phyloP scores from a whole-genome alignment of 768 basidiomycete genomes.

The Rhizopogon roseolus region DNA sequence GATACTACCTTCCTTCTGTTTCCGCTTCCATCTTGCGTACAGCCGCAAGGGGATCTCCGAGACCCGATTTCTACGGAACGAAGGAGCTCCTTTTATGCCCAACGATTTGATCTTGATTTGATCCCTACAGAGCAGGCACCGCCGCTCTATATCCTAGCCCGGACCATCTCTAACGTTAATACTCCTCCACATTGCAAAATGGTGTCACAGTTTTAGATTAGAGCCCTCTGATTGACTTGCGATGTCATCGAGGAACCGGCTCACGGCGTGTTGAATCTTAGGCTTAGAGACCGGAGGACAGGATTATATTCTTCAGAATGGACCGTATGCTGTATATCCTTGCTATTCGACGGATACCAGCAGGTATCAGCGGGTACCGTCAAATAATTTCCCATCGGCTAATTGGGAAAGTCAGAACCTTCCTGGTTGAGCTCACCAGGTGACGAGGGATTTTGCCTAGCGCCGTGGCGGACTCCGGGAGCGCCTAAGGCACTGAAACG shows the following conservation, averaged over 20 bases:
- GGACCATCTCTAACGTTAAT: background rate
- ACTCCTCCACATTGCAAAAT: no score
- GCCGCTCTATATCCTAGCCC: background rate
- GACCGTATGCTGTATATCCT: background rate
- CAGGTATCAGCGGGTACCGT: no score
- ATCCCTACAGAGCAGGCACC: background rate
- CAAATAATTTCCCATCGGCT: background rate
- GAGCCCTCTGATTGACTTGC: background rate
- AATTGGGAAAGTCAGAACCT: background rate
- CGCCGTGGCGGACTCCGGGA: background rate
- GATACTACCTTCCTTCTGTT: background rate
- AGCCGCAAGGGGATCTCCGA: slow-evolving; percentile 2
- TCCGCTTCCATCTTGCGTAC: background rate
- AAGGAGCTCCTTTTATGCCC: background rate
- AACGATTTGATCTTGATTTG: background rate
- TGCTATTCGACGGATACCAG: background rate
- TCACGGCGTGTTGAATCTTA: background rate
- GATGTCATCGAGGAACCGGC: background rate
- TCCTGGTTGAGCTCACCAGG: background rate
- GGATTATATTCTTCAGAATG: background rate
- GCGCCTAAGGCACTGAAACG: background rate
- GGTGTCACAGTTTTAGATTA: background rate
- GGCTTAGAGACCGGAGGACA: background rate
- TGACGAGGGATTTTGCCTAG: background rate
- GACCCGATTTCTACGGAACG: slow-evolving; percentile 1